Conservation (phyloP, 192 early-diverging fungal species). For the Backusella mclennaniae region DNA sequence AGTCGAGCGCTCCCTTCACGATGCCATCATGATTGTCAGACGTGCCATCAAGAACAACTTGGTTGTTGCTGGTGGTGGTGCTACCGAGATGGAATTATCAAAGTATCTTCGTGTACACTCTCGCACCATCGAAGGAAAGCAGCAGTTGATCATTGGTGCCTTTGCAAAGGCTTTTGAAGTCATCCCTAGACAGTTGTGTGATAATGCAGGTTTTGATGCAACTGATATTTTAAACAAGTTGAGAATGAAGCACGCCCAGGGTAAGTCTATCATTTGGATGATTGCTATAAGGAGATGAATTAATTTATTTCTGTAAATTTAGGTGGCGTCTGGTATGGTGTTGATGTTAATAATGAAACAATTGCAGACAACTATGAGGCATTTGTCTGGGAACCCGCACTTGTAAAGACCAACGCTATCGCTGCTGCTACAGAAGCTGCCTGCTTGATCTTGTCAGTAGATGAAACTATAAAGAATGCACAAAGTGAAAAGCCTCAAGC, state of each 20-base stretch:
- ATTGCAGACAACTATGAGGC: constrained; percentile 88
- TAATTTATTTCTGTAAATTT: neutral
- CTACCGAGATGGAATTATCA: constrained; percentile 97
- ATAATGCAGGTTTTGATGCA: constrained; percentile 98
- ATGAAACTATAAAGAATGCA: constrained; percentile 96
- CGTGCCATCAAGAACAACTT: constrained; percentile 95
- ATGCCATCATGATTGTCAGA: constrained; percentile 99
- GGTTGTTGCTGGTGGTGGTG: constrained; percentile 97
- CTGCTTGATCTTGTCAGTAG: constrained; percentile 92
- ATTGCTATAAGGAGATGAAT: neutral
- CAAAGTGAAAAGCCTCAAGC: constrained; percentile 75
- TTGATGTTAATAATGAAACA: constrained; percentile 86
- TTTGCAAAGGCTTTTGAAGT: constrained; percentile 96
- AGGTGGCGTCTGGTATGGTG: constrained; percentile 85
- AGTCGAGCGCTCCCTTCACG: constrained; percentile 95
- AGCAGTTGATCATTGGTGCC: constrained; percentile 94
- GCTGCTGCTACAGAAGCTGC: constrained; percentile 94
- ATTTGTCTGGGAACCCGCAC: constrained; percentile 98
- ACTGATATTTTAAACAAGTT: constrained; percentile 98
- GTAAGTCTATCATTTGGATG: constrained; percentile 24
- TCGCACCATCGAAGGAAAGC: constrained; percentile 95
- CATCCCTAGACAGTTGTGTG: constrained; percentile 97
- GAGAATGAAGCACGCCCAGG: constrained; percentile 86
- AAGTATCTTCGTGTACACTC: constrained; percentile 92
- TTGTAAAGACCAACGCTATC: constrained; percentile 97